Evolutionary conservation across 768 basidiomycete genomes (phyloP).

Genomic region (Hygrophoropsis aurantiaca): DNA sequence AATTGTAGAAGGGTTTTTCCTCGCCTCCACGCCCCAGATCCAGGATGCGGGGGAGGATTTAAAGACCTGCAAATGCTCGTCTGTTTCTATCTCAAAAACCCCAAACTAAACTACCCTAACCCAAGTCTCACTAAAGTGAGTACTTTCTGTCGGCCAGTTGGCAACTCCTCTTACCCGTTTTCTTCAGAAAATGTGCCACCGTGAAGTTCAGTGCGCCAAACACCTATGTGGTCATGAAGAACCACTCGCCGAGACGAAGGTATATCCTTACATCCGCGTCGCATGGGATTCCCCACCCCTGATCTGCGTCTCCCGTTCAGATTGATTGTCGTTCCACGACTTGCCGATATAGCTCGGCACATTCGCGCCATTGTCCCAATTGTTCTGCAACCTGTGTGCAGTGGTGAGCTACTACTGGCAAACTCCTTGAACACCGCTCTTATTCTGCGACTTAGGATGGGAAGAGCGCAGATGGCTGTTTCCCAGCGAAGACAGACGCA

Average conservation of each 20-base stretch:
- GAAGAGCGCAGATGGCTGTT: slow-evolving; percentile 18
- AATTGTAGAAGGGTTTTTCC: background rate
- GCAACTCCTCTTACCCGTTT: background rate
- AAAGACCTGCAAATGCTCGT: slow-evolving; percentile 13
- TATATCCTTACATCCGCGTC: slow-evolving; percentile 22
- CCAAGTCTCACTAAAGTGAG: background rate
- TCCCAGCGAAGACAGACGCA: slow-evolving; percentile 13
- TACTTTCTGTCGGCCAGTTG: background rate
- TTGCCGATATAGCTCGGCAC: slow-evolving; percentile 45
- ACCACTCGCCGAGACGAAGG: slow-evolving; percentile 30
- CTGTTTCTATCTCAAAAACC: background rate
- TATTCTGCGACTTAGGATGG: slow-evolving; percentile 19
- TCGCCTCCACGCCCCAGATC: slow-evolving; percentile 7
- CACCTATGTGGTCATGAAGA: slow-evolving; percentile 40
- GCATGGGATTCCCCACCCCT: slow-evolving; percentile 4
- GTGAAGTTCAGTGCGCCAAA: slow-evolving; percentile 36
- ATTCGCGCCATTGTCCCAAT: slow-evolving; percentile 31
- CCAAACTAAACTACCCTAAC: background rate
- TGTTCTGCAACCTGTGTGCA: slow-evolving; percentile 42
- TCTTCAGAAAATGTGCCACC: slow-evolving; percentile 41
- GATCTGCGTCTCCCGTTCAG: slow-evolving; percentile 20
- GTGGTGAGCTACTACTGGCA: slow-evolving; percentile 28
- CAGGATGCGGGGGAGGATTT: slow-evolving; percentile 14
- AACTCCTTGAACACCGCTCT: slow-evolving; percentile 10
- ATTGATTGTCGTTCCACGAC: slow-evolving; percentile 40